Base-by-base conservation (phyloP, 371 early-diverging fungal species). In the Rhizopus stolonifer region DNA sequence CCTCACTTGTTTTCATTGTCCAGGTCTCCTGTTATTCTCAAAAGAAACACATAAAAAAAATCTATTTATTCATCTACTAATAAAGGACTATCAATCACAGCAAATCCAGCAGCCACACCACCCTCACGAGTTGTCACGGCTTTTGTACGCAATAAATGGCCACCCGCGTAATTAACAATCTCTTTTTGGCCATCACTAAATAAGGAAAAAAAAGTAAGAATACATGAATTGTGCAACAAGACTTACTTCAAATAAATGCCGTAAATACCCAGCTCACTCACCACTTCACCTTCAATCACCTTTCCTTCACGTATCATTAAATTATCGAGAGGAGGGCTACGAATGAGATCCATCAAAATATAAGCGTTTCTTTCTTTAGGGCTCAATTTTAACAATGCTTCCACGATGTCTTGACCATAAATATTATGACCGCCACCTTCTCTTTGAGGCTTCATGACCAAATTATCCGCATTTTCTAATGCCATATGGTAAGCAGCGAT, bases 371-470 rank as follows among this genome's bases (percentile, higher is more conserved):
- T 80, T 43, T 74, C 92, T 25, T 82, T 73, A 3, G 56, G 63
- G 0, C 81, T 65, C 33, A 96, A 40, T 23, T 67, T 64, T 10
- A 59, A 33, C 3, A 98, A 58, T 0, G 67, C 60, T 5, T 36
- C 38, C 5, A 82, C 74, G 45, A 98, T 91, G 48, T 95, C 94
- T n/a, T 77, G 60, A 14, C 94, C 92, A 65, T 96, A 98, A 22
- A 92, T 74, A 69, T 98, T 98, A 75, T 95, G 92, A 26, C 94
- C 98, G 11, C 99, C 99, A 4, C 99, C 99, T 70, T 98, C 97
- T 26, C 97, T 82, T 67, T 96, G 96, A 3, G 99, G 97, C 66
- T 98, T 98, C 79, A 96, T 80, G 17, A 98, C 97, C 61, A 79
- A 88, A 10, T 79, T 61, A 11, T 77, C 78, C 2, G 92, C 90